Percentiles rank a stretch among this genome's conserved stretches.
phyloP scores from a whole-genome alignment of 1,139 yeast species.

The Yamadazyma triangularis region DNA sequence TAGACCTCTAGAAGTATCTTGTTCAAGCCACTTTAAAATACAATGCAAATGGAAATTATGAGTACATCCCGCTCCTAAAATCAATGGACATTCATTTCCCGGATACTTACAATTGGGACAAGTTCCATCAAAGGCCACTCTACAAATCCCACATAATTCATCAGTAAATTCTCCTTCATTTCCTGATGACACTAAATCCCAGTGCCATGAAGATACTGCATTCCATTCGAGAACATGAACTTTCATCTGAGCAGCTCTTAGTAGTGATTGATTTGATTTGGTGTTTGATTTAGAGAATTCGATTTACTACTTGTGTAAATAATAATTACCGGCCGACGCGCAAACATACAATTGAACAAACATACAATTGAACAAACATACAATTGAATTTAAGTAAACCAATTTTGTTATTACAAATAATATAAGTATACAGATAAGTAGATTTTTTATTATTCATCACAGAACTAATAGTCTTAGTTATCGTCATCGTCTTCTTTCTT shows the following conservation, averaged over 20 bases:
- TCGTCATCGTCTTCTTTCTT: slow-evolving; percentile 1
- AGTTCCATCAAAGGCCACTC: slow-evolving; percentile 85
- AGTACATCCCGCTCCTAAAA: slow-evolving; percentile 63
- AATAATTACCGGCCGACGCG: no score
- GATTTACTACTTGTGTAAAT: no score
- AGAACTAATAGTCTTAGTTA: no score
- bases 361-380: no score
- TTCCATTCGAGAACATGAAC: slow-evolving; percentile 68
- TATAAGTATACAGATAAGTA: slow-evolving; percentile 68
- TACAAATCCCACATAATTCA: slow-evolving; percentile 86
- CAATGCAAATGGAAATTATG: slow-evolving; percentile 88
- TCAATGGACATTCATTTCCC: slow-evolving; percentile 84
- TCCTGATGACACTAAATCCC: slow-evolving; percentile 37
- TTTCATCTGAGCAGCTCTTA: slow-evolving; percentile 55
- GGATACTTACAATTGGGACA: slow-evolving; percentile 84
- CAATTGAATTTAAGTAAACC: no score
- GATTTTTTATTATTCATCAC: slow-evolving; percentile 4
- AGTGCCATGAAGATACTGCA: slow-evolving; percentile 79
- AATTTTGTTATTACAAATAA: slow-evolving; percentile 41
- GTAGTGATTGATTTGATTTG: no score
- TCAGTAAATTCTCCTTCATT: slow-evolving; percentile 38
- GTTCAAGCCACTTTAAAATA: slow-evolving; percentile 74
- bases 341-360: no score
- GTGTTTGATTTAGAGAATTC: no score
- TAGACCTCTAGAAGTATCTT: slow-evolving; percentile 67